phyloP scores from a whole-genome alignment of 768 basidiomycete species.

The Phlebiopsis flavidoalba region DNA sequence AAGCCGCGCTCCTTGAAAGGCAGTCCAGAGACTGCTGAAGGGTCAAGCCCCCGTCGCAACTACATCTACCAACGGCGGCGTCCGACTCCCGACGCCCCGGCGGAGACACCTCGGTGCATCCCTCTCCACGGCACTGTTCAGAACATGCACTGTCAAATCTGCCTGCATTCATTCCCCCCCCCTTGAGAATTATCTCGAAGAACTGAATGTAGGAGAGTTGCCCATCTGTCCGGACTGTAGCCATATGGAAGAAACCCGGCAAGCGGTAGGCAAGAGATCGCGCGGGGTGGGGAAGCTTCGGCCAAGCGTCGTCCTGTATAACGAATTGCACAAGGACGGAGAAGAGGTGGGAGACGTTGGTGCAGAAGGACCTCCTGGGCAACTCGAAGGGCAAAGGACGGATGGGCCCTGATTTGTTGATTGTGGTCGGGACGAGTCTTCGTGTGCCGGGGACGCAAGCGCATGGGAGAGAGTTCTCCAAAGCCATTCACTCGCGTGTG shows the following conservation, averaged over 20 bases:
- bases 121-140: slow-evolving; percentile 87
- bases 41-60: slow-evolving; percentile 2
- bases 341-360: slow-evolving; percentile 82
- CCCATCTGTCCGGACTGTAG: slow-evolving; percentile 80
- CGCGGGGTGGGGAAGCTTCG: slow-evolving; percentile 77
- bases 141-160: slow-evolving; percentile 74
- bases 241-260: slow-evolving; percentile 60
- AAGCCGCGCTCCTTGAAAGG: slow-evolving; percentile 43
- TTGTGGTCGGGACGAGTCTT: slow-evolving; percentile 89
- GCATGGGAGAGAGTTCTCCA: slow-evolving; percentile 81
- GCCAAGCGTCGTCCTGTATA: slow-evolving; percentile 87
- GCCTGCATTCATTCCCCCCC: slow-evolving; percentile 61
- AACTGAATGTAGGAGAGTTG: slow-evolving; percentile 56
- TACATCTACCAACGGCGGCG: slow-evolving; percentile 9
- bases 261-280: slow-evolving; percentile 71
- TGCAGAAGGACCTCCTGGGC: slow-evolving; percentile 77
- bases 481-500: slow-evolving; percentile 36
- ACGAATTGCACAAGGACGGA: slow-evolving; percentile 82
- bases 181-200: slow-evolving; percentile 53
- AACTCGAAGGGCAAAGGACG: slow-evolving; percentile 53
- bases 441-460: slow-evolving; percentile 88
- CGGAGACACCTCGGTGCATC: slow-evolving; percentile 73
- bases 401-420: slow-evolving; percentile 72
- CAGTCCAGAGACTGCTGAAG: slow-evolving; percentile 13
- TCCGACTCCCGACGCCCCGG: slow-evolving; percentile 48